phyloP scores from a whole-genome alignment of 2,329 filamentous ascomycete species.

The Colletotrichum cereale region DNA sequence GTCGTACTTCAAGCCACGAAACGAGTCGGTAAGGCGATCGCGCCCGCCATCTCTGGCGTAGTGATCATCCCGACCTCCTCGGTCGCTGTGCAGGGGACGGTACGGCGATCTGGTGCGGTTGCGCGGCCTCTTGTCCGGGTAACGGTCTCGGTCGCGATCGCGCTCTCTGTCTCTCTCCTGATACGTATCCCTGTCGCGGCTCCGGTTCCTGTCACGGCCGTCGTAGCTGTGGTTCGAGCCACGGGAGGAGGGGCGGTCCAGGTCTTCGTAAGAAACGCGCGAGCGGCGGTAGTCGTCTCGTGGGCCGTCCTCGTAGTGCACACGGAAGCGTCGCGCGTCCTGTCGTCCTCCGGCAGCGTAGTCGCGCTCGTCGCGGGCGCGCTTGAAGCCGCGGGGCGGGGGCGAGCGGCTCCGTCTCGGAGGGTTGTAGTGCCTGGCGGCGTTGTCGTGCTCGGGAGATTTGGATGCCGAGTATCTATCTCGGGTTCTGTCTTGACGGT shows the following conservation, averaged over 20 bases:
- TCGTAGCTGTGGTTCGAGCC: constrained; percentile 60
- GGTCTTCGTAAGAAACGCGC: constrained; percentile 67
- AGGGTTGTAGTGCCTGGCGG: constrained; percentile 56
- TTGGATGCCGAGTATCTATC: constrained; percentile 66
- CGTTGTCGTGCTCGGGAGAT: constrained; percentile 66
- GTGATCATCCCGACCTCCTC: constrained; percentile 51
- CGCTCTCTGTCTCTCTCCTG: constrained; percentile 44
- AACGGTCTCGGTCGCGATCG: constrained; percentile 53
- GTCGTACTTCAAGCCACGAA: constrained; percentile 55
- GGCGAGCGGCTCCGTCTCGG: constrained; percentile 59
- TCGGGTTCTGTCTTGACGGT: constrained; percentile 88
- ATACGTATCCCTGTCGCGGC: constrained; percentile 45
- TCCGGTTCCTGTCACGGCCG: constrained; percentile 62
- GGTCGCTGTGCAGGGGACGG: constrained; percentile 53
- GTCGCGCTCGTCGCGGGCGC: constrained; percentile 73
- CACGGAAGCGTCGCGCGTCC: constrained; percentile 71
- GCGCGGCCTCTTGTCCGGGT: constrained; percentile 66
- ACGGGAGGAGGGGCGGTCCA: constrained; percentile 64
- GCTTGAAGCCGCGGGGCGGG: constrained; percentile 77
- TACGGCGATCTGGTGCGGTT: constrained; percentile 68
- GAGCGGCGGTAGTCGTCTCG: constrained; percentile 61
- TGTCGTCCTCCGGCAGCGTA: constrained; percentile 54
- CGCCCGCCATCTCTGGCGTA: constrained; percentile 49
- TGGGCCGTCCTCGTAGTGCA: constrained; percentile 71
- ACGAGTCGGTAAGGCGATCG: constrained; percentile 43